phyloP scores from a whole-genome alignment of 768 basidiomycete genomes.

The Lactifluus subvellereus region DNA sequence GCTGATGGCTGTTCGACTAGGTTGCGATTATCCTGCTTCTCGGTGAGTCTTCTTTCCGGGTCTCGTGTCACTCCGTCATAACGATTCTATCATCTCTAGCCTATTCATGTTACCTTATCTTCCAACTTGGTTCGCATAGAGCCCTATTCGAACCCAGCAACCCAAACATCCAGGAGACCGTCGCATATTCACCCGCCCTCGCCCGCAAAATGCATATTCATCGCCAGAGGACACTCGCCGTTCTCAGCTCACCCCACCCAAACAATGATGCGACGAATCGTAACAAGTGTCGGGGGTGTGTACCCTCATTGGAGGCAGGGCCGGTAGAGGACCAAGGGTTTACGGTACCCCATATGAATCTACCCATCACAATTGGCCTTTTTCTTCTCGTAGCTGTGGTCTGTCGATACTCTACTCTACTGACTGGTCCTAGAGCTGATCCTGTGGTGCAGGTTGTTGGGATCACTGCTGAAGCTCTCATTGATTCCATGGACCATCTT shows the following conservation, averaged over 20 bases:
- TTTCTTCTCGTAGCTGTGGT: constrained; percentile 38
- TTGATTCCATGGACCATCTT: constrained; percentile 76
- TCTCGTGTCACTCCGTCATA: neutral
- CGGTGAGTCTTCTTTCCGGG: constrained; percentile 34
- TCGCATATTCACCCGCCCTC: neutral
- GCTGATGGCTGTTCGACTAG: constrained; percentile 27
- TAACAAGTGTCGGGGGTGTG: no score
- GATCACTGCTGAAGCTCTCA: constrained; percentile 57
- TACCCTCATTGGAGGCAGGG: constrained; percentile 12
- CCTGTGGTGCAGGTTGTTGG: constrained; percentile 37
- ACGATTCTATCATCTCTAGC: constrained; percentile 31
- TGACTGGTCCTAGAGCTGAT: neutral
- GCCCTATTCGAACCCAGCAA: constrained; percentile 42
- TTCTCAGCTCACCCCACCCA: constrained; percentile 2
- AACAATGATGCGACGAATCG: neutral
- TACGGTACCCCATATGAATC: constrained; percentile 31
- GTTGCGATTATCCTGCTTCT: constrained; percentile 49
- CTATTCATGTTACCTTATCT: constrained; percentile 46
- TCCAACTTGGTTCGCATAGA: constrained; percentile 52
- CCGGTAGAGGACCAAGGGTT: no score
- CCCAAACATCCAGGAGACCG: neutral
- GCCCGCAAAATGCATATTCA: neutral
- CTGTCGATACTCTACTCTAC: constrained; percentile 14
- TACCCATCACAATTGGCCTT: constrained; percentile 34
- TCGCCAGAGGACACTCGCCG: neutral